These are phyloP conservation scores for Monosporozyma servazzii DNA, from an alignment of 805 yeast genomes.

Conservation along the genomic window DNA sequence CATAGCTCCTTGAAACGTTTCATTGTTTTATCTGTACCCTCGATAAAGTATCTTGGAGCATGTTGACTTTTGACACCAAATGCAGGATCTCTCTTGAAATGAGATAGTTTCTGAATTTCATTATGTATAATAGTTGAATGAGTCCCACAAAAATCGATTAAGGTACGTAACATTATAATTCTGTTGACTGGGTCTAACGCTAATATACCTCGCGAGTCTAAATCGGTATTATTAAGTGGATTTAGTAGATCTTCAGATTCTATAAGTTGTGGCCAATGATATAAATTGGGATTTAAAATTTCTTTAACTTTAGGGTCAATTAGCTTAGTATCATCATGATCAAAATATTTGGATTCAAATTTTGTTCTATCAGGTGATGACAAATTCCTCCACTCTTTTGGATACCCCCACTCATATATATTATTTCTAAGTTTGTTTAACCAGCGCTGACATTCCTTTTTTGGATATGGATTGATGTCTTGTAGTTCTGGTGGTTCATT, in stretches of 20 bases:
- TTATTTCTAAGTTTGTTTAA: slow-evolving; percentile 9
- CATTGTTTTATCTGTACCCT: slow-evolving; percentile 13
- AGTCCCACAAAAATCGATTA: slow-evolving; percentile 17
- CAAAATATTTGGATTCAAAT: slow-evolving; percentile 3
- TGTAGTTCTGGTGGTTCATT: slow-evolving; percentile 13
- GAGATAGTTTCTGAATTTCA: slow-evolving; percentile 18
- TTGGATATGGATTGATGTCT: slow-evolving; percentile 7
- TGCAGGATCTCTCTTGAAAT: slow-evolving; percentile 17
- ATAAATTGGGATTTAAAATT: slow-evolving; percentile 14
- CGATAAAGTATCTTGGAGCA: slow-evolving; percentile 16
- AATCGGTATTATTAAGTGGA: slow-evolving; percentile 12
- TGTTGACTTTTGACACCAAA: slow-evolving; percentile 20
- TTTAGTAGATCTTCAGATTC: slow-evolving; percentile 8
- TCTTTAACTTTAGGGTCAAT: slow-evolving; percentile 14
- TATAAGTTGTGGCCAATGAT: slow-evolving; percentile 8
- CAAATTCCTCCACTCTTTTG: slow-evolving; percentile 17
- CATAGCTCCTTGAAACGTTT: slow-evolving; percentile 15
- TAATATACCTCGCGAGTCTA: slow-evolving; percentile 15
- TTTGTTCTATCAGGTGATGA: slow-evolving; percentile 1
- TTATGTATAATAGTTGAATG: slow-evolving; percentile 16
- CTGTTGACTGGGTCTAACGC: slow-evolving; percentile 15
- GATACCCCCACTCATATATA: slow-evolving; percentile 22
- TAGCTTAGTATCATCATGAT: slow-evolving; percentile 9
- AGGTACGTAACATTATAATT: slow-evolving; percentile 10
- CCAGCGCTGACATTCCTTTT: slow-evolving; percentile 8